Evolutionary conservation across 2,329 filamentous ascomycete genomes (phyloP).

Genomic region (Trichoderma citrinoviride): DNA sequence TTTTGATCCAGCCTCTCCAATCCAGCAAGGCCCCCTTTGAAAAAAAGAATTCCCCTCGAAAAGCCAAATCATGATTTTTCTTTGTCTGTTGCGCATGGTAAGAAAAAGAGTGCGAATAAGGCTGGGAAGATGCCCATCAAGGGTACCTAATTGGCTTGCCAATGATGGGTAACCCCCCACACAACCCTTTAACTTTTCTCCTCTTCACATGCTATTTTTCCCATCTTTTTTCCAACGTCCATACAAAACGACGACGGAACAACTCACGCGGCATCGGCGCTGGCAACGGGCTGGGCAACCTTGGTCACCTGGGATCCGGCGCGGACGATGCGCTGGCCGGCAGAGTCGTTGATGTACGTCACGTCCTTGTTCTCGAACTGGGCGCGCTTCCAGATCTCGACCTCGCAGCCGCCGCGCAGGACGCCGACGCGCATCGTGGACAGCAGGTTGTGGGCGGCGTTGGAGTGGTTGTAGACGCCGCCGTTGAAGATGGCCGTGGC

Average conservation of each 20-base stretch:
- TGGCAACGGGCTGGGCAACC: conserved; percentile 73
- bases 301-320: conserved; percentile 85
- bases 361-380: conserved; percentile 83
- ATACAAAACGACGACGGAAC: neutral
- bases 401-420: conserved; percentile 80
- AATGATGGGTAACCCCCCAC: no score
- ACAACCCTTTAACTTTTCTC: neutral
- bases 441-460: conserved; percentile 83
- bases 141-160: no score
- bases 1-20: conserved; percentile 1
- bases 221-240: neutral
- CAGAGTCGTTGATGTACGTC: conserved; percentile 74
- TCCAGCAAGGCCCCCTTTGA: neutral
- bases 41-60: neutral
- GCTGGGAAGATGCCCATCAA: no score
- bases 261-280: conserved; percentile 74
- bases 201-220: neutral
- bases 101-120: no score
- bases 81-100: neutral
- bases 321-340: conserved; percentile 78
- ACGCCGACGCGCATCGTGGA: conserved; percentile 87
- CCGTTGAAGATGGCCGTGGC: conserved; percentile 90
- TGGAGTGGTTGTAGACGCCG: conserved; percentile 85
- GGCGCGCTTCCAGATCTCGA: conserved; percentile 89
- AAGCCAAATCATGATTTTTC: conserved; percentile 18